Percentiles rank a stretch among this genome's conserved stretches.
Conservation (phyloP, 805 yeast species). For the Kodamaea kaohsiungensis region DNA sequence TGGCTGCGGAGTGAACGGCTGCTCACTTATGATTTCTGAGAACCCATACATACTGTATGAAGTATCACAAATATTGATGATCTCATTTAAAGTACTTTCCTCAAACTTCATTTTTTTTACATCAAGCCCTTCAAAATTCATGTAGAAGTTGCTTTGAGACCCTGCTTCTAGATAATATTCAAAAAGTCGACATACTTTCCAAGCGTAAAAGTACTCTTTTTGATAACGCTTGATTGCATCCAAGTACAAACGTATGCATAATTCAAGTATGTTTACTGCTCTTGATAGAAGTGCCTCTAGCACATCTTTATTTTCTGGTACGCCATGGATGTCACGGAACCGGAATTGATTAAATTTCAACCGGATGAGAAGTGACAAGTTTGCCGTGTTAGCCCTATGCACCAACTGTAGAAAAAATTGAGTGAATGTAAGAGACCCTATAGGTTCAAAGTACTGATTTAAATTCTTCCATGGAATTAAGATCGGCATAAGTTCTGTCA, state of each 20-base stretch:
- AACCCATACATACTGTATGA: neutral
- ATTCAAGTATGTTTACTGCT: neutral
- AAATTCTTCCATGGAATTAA: neutral
- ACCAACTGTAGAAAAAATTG: neutral
- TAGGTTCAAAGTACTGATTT: neutral
- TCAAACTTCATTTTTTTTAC: neutral
- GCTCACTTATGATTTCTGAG: neutral
- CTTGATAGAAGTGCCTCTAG: neutral
- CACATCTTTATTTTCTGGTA: neutral
- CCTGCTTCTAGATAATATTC: neutral
- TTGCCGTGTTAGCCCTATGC: neutral
- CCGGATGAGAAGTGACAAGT: neutral
- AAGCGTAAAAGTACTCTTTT: neutral
- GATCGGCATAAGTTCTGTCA: neutral
- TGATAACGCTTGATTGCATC: neutral
- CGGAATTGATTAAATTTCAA: neutral
- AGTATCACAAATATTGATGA: neutral
- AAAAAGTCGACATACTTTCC: neutral
- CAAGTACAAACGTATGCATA: neutral
- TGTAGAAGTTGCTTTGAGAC: neutral
- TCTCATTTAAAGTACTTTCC: neutral
- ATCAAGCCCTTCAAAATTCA: neutral
- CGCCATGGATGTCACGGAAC: neutral
- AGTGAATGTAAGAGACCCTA: neutral
- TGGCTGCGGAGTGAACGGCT: neutral